Conservation (phyloP, 2,329 filamentous ascomycete species). For the Talaromyces sp. region DNA sequence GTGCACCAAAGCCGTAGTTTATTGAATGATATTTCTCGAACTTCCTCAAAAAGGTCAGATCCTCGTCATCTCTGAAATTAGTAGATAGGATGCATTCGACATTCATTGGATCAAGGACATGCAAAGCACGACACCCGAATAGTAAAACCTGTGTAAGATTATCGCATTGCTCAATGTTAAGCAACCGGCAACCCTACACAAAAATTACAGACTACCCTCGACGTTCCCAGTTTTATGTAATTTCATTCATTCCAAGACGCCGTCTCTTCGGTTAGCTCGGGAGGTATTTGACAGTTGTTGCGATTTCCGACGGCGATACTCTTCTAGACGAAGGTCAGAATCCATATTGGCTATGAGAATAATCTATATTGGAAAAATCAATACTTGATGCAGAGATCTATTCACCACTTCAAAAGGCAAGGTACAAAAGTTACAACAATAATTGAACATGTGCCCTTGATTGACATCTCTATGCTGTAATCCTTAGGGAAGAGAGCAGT, state of each 20-base stretch:
- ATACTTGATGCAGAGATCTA: background rate
- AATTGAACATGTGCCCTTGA: background rate
- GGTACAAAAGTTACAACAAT: background rate
- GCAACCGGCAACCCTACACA: constrained; percentile 21
- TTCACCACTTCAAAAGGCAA: background rate
- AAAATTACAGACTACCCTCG: constrained; percentile 17
- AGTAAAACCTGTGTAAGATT: constrained; percentile 23
- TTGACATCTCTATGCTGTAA: background rate
- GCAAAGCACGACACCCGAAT: constrained; percentile 20
- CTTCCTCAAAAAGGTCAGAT: background rate
- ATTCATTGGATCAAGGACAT: constrained; percentile 20
- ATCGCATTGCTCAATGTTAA: constrained; percentile 24
- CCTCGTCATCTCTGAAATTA: constrained; percentile 17
- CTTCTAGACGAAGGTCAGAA: background rate
- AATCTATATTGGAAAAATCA: background rate
- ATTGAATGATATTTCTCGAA: background rate
- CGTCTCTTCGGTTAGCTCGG: constrained; percentile 30
- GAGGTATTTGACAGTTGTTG: constrained; percentile 30
- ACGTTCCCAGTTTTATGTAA: constrained; percentile 20
- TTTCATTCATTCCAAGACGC: constrained; percentile 33
- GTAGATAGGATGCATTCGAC: constrained; percentile 19
- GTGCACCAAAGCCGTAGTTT: constrained; percentile 6
- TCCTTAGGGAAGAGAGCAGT: background rate
- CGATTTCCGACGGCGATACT: background rate
- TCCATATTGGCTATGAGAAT: background rate